A percentile compares a stretch with the other conserved stretches of the same genome.
phyloP scores from a whole-genome alignment of 108 stramenopile species.

The Cyclotella sp. region DNA sequence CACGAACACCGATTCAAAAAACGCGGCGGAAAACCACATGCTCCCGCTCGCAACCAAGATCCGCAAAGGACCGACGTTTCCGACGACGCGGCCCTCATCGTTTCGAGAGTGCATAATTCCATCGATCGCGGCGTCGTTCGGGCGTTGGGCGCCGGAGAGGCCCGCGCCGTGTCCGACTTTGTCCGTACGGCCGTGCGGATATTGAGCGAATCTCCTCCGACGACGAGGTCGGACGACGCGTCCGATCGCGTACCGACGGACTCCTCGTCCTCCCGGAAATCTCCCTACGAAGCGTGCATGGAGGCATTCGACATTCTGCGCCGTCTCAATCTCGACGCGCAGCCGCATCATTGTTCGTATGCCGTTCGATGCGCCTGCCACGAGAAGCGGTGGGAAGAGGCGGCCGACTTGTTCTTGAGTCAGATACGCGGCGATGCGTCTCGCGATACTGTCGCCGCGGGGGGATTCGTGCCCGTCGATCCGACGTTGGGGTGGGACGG shows the following conservation, averaged over 20 bases:
- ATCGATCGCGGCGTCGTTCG: slow-evolving; percentile 34
- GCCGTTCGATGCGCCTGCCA: slow-evolving; percentile 63
- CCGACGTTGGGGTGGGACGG: slow-evolving; percentile 53
- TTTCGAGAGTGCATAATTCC: slow-evolving; percentile 33
- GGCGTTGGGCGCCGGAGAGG: slow-evolving; percentile 43
- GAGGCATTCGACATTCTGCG: slow-evolving; percentile 51
- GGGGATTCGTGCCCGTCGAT: slow-evolving; percentile 48
- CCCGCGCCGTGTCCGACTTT: slow-evolving; percentile 32
- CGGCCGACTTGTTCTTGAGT: slow-evolving; percentile 61
- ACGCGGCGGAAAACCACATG: not conserved
- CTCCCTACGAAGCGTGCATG: slow-evolving; percentile 48
- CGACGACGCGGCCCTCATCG: slow-evolving; percentile 28
- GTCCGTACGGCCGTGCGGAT: slow-evolving; percentile 35
- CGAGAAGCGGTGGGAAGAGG: slow-evolving; percentile 67
- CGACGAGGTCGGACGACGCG: not conserved
- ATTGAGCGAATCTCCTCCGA: slow-evolving; percentile 45
- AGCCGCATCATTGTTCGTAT: slow-evolving; percentile 60
- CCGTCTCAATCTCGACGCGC: slow-evolving; percentile 64
- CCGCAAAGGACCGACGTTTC: slow-evolving; percentile 17
- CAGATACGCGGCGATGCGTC: slow-evolving; percentile 64
- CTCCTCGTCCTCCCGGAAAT: not conserved
- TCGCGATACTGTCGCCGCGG: slow-evolving; percentile 23
- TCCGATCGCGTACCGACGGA: not conserved
- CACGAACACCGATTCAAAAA: slow-evolving; percentile 20
- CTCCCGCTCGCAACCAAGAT: too few species aligned